Conservation (phyloP, 2,329 filamentous ascomycete species). For the Pseudopyrenochaeta lycopersici region DNA sequence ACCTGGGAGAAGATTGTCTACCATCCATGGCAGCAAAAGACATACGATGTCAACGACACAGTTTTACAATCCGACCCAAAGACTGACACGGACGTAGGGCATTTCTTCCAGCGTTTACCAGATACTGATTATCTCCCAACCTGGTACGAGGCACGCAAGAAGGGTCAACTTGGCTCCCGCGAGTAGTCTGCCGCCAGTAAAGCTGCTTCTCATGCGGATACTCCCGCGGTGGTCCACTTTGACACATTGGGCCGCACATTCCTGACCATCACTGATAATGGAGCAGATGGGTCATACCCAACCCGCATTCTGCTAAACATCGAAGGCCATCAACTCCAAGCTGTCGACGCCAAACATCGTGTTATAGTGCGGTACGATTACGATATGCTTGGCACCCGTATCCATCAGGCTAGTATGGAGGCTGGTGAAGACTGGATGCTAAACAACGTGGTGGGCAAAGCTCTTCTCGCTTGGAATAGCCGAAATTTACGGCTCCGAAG, state of each 20-base stretch:
- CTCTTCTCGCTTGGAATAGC: not conserved
- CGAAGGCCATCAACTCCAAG: not conserved
- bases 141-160: too few species aligned
- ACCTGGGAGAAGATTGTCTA: constrained; percentile 1
- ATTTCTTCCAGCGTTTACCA: constrained; percentile 3
- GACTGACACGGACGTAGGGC: constrained; percentile 1
- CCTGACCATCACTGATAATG: too few species aligned
- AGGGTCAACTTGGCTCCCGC: too few species aligned
- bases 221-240: too few species aligned
- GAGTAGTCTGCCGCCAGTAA: too few species aligned
- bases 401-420: constrained; percentile 4
- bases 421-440: not conserved
- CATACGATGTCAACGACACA: constrained; percentile 2
- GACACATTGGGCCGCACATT: too few species aligned
- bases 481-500: not conserved
- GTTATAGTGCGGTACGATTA: not conserved
- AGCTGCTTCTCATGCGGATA: too few species aligned
- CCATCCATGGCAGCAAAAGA: not conserved
- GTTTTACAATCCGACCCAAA: constrained; percentile 2
- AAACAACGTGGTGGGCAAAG: not conserved
- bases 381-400: not conserved
- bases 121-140: too few species aligned
- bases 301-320: too few species aligned
- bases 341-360: not conserved
- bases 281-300: too few species aligned